Percentiles rank a stretch among this genome's conserved stretches.
Conservation (phyloP, 306 rosid genomes). For the Glycine tomentella region DNA sequence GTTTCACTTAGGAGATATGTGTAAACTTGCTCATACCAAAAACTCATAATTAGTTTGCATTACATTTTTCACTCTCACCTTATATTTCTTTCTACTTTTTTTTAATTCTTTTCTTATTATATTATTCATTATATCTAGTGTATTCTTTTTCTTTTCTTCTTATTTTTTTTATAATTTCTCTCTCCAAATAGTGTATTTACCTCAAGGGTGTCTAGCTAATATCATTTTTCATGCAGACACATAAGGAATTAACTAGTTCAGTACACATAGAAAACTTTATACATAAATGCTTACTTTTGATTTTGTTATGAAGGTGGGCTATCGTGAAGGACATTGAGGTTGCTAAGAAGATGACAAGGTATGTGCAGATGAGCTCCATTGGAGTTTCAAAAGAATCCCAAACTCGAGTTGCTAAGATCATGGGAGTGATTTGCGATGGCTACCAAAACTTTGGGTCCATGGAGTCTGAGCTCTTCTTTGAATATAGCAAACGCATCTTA, state of each 20-base stretch:
- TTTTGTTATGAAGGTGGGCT: constrained; percentile 68
- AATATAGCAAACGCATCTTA: constrained; percentile 50
- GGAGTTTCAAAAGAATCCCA: constrained; percentile 91
- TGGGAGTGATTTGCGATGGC: constrained; percentile 65
- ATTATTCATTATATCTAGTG: too few species aligned
- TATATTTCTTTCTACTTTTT: neutral
- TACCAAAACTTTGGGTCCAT: constrained; percentile 51
- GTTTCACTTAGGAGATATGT: too few species aligned
- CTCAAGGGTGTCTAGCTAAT: too few species aligned
- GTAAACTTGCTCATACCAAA: too few species aligned
- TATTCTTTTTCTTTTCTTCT: too few species aligned
- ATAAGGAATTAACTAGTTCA: neutral
- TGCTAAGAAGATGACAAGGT: constrained; percentile 70
- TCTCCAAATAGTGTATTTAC: too few species aligned
- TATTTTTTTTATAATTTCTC: too few species aligned
- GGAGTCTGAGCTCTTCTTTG: constrained; percentile 61
- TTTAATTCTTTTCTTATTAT: neutral
- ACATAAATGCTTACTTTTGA: neutral
- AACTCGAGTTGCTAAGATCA: constrained; percentile 68
- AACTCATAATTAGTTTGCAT: neutral
- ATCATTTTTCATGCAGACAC: neutral
- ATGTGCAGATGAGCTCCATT: constrained; percentile 64
- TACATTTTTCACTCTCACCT: neutral
- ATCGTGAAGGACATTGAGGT: constrained; percentile 75
- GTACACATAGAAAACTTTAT: neutral